Evolutionary conservation across 345 rosid species (phyloP).

Genomic region (Hevea brasiliensis): DNA sequence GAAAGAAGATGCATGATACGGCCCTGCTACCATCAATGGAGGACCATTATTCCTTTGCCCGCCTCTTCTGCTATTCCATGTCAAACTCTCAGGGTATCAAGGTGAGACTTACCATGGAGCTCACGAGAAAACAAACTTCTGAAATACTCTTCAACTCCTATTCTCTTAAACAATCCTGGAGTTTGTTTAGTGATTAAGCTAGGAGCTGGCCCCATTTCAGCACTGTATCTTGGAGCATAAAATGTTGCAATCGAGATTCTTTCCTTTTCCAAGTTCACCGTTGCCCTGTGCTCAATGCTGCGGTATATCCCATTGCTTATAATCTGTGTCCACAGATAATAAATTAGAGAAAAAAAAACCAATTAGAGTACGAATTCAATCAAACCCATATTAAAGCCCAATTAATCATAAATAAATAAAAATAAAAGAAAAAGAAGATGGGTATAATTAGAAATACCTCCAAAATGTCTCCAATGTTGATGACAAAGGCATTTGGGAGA

Average conservation of each 20-base stretch:
- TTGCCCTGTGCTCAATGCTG: slow-evolving; percentile 52
- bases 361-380: no score
- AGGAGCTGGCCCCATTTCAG: slow-evolving; percentile 44
- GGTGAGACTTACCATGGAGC: slow-evolving; percentile 41
- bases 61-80: background rate
- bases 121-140: slow-evolving; percentile 40
- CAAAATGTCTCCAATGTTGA: slow-evolving; percentile 27
- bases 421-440: background rate
- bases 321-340: slow-evolving; percentile 28
- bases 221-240: slow-evolving; percentile 25
- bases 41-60: no score
- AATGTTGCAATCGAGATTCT: slow-evolving; percentile 51
- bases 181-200: slow-evolving; percentile 34
- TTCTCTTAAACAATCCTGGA: slow-evolving; percentile 34
- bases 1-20: no score
- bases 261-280: slow-evolving; percentile 40
- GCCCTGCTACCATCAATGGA: no score
- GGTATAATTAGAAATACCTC: slow-evolving; percentile 8
- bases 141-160: slow-evolving; percentile 37
- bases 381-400: no score
- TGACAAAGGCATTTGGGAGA: slow-evolving; percentile 22
- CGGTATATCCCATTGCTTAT: slow-evolving; percentile 44
- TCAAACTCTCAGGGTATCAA: slow-evolving; percentile 36
- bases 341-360: no score
- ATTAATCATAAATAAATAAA: background rate